Evolutionary conservation across 495 filamentous ascomycete genomes (phyloP), one percentile per base, ranked within the genome.

Genomic region (Xylaria grammica): DNA sequence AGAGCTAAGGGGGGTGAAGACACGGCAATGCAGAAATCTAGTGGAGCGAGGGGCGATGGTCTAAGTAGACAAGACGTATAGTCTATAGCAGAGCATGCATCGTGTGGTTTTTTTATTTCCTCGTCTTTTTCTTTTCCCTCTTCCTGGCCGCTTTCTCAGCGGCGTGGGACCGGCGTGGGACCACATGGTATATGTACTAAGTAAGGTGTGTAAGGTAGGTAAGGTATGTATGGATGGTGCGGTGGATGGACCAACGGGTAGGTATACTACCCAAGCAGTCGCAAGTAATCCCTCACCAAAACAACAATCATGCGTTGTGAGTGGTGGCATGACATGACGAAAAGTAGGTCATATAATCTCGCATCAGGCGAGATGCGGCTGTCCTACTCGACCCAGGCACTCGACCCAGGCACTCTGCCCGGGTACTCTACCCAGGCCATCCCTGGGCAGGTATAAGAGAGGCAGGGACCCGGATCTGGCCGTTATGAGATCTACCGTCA

Each of bases 241-340:
- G n/a, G n/a, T n/a, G n/a, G n/a, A n/a, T n/a, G n/a, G n/a, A n/a
- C n/a, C n/a, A n/a, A n/a, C n/a, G n/a, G n/a, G n/a, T n/a, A 6
- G 34, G 34, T 36, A 42, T 42, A 17, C 40, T 17, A 10, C 8
- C 7, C 15, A 42, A 10, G 8, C 17, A 17, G 34, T 6, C 54
- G 13, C 38, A 32, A 58, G 40, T 45, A 45, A 45, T 45, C 13
- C 54, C 54, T 45, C 54, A 58, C 7, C 38, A 15, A 32, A 3
- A 32, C 38, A 20, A 15, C 53, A 30, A 32, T 38, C 27, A 9
- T 6, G 54, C 20, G 26, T 19, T 9, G 24, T 46, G 40, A 19
- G 27, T n/a, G 42, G 55, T 59, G 56, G 56, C 42, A 48, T 48
- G 56, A 36, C 42, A 6, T 48, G 56, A 46, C 4, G 27, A 40